Percentiles rank a stretch among this genome's conserved stretches.
Evolutionary conservation across 2,329 filamentous ascomycete species (phyloP).

Genomic region (Exophiala aquamarina): DNA sequence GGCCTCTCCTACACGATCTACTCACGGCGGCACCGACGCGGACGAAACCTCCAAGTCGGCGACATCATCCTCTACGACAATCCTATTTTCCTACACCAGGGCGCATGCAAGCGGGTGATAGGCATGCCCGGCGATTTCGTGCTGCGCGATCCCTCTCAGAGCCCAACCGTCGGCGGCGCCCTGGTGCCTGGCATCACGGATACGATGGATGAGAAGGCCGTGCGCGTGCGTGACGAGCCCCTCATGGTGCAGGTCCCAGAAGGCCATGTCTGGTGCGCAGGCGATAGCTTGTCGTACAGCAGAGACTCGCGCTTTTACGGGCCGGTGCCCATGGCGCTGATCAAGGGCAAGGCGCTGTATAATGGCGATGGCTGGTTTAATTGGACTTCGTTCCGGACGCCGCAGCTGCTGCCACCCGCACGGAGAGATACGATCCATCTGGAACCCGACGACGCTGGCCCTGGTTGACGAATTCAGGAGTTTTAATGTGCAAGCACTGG

Average conservation of each 20-base stretch:
- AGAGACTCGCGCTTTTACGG: constrained; percentile 86
- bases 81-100: constrained; percentile 62
- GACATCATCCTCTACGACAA: constrained; percentile 80
- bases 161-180: constrained; percentile 21
- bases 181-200: constrained; percentile 17
- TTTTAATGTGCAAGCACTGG: too few relatives aligned
- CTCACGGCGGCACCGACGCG: constrained; percentile 66
- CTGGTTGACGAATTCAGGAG: too few relatives aligned
- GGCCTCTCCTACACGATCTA: constrained; percentile 68
- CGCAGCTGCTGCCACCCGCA: constrained; percentile 9
- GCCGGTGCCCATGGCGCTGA: constrained; percentile 78
- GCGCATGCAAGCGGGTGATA: constrained; percentile 75
- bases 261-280: constrained; percentile 88
- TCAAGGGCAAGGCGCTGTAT: constrained; percentile 67
- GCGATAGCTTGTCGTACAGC: constrained; percentile 82
- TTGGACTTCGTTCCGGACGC: constrained; percentile 20
- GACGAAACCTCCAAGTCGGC: constrained; percentile 69
- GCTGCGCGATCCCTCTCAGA: constrained; percentile 39
- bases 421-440: too few relatives aligned
- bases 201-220: constrained; percentile 12
- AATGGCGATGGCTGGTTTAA: constrained; percentile 24
- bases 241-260: constrained; percentile 65
- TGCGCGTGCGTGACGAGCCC: constrained; percentile 29
- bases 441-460: too few relatives aligned
- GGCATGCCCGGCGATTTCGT: constrained; percentile 66